These are phyloP conservation scores for Candida peoriensis DNA, from an alignment of 805 yeast genomes.

Conservation along the genomic window DNA sequence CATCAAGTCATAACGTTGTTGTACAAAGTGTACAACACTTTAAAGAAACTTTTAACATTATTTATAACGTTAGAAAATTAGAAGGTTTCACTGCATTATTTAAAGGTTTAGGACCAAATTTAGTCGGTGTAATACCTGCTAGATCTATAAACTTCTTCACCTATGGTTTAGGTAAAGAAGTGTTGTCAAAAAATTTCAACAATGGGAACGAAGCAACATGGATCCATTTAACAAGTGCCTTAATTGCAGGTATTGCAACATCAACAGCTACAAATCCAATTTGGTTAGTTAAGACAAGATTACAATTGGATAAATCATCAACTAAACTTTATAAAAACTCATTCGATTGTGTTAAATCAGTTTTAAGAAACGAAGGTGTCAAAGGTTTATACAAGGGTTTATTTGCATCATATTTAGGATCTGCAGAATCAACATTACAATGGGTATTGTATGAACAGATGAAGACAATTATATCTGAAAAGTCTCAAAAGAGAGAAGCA, in stretches of 20 bases:
- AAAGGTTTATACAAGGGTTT: slow-evolving; percentile 83
- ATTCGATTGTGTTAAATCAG: slow-evolving; percentile 72
- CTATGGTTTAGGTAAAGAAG: slow-evolving; percentile 86
- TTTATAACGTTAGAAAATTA: slow-evolving; percentile 56
- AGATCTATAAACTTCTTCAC: slow-evolving; percentile 95
- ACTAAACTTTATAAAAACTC: slow-evolving; percentile 71
- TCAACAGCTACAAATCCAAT: slow-evolving; percentile 97
- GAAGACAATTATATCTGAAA: slow-evolving; percentile 60
- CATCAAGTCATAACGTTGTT: slow-evolving; percentile 27
- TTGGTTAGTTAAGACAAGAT: slow-evolving; percentile 92
- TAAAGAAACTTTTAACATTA: slow-evolving; percentile 71
- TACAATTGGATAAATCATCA: slow-evolving; percentile 81
- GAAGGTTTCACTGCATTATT: slow-evolving; percentile 89
- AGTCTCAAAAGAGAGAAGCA: slow-evolving; percentile 37
- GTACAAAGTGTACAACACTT: slow-evolving; percentile 63
- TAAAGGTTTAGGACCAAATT: slow-evolving; percentile 93
- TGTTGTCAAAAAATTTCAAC: slow-evolving; percentile 61
- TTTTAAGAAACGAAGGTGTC: slow-evolving; percentile 73
- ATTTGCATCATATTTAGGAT: slow-evolving; percentile 91
- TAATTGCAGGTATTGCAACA: slow-evolving; percentile 89
- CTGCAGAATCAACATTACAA: slow-evolving; percentile 86
- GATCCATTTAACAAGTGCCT: slow-evolving; percentile 83
- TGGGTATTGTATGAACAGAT: slow-evolving; percentile 97
- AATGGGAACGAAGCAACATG: slow-evolving; percentile 75
- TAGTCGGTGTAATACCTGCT: slow-evolving; percentile 98